Evolutionary conservation across 768 basidiomycete genomes (phyloP).

Genomic region (Tricholoma furcatifolium): DNA sequence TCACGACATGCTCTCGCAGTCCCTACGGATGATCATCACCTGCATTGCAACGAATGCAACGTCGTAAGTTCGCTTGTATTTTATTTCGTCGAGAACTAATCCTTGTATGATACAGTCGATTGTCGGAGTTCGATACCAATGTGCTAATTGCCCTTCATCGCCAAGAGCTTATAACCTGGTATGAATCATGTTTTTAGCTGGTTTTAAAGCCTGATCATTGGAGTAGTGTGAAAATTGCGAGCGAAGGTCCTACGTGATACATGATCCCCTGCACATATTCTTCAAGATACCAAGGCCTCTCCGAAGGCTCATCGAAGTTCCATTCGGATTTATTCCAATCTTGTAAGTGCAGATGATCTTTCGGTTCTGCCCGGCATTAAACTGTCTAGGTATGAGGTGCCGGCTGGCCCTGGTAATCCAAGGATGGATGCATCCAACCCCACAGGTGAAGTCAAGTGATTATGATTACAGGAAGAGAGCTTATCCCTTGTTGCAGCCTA

Average conservation of each 20-base stretch:
- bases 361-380: slow-evolving; percentile 10
- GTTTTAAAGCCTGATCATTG: not conserved
- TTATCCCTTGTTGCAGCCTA: slow-evolving; percentile 46
- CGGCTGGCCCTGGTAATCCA: slow-evolving; percentile 54
- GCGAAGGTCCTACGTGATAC: slow-evolving; percentile 68
- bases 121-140: slow-evolving; percentile 81
- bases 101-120: slow-evolving; percentile 50
- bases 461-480: not conserved
- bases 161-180: slow-evolving; percentile 77
- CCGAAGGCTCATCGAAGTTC: slow-evolving; percentile 49
- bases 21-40: slow-evolving; percentile 50
- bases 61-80: slow-evolving; percentile 38
- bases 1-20: slow-evolving; percentile 32
- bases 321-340: slow-evolving; percentile 63
- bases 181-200: slow-evolving; percentile 20
- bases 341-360: slow-evolving; percentile 42
- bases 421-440: slow-evolving; percentile 43
- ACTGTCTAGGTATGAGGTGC: slow-evolving; percentile 55
- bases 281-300: slow-evolving; percentile 85
- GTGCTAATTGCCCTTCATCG: slow-evolving; percentile 82
- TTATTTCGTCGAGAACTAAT: not conserved
- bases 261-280: slow-evolving; percentile 85
- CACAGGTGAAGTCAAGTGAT: slow-evolving; percentile 42
- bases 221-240: slow-evolving; percentile 81
- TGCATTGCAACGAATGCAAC: slow-evolving; percentile 61